Conservation (phyloP, 2,329 filamentous ascomycete genomes). For the Calonectria multiphialidica region DNA sequence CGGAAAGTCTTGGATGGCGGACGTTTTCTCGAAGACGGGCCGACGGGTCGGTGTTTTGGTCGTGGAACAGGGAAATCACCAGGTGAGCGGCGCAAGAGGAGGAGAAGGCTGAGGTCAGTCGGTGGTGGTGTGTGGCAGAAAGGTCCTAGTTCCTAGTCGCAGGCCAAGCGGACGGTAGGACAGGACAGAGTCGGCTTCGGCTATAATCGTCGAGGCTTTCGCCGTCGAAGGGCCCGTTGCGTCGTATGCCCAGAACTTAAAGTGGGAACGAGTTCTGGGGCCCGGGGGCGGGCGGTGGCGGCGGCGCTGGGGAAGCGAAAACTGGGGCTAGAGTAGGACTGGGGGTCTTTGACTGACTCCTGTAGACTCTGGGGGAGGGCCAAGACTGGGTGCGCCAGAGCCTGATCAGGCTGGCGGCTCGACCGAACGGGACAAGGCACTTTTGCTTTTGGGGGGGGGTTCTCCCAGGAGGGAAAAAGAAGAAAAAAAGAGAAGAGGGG, state of each 20-base stretch:
- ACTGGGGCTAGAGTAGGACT: slow-evolving; percentile 14
- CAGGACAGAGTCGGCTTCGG: slow-evolving; percentile 15
- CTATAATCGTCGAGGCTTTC: slow-evolving; percentile 17
- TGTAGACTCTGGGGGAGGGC: neutral
- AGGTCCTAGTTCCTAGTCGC: slow-evolving; percentile 14
- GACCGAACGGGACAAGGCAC: neutral
- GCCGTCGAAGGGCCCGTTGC: slow-evolving; percentile 1
- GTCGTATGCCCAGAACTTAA: slow-evolving; percentile 8
- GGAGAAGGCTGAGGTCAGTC: neutral
- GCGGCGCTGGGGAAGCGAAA: slow-evolving; percentile 19
- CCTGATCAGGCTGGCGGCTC: neutral
- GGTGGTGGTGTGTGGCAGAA: slow-evolving; percentile 8
- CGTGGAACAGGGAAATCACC: neutral
- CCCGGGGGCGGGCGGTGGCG: slow-evolving; percentile 15
- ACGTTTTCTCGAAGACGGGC: neutral
- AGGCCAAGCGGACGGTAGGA: slow-evolving; percentile 6
- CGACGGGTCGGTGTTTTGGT: neutral
- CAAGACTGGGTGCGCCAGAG: neutral
- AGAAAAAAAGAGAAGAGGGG: neutral
- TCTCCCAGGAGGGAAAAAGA: neutral
- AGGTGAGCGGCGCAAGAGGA: neutral
- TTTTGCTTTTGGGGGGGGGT: too few species aligned
- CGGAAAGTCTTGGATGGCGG: neutral
- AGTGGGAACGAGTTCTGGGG: slow-evolving; percentile 7
- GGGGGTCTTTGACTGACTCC: neutral